Conservation (phyloP, 2,329 filamentous ascomycete species). For the Penicillium sp. region DNA sequence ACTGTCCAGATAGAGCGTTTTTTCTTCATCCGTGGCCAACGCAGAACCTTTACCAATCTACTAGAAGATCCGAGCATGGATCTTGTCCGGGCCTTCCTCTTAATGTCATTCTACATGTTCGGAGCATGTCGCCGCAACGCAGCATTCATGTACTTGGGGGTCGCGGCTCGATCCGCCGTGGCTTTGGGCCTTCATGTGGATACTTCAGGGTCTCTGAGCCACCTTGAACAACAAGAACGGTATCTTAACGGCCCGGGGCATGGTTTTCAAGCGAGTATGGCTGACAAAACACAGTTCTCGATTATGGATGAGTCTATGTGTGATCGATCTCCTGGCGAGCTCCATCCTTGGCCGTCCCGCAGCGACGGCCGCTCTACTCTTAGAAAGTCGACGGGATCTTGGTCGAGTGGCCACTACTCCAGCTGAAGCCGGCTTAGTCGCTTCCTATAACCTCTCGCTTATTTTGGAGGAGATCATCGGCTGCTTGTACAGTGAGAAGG, state of each 20-base stretch:
- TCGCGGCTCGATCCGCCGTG: conserved; percentile 57
- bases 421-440: conserved; percentile 34
- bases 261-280: no score
- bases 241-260: no score
- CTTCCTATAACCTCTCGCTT: conserved; percentile 44
- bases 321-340: conserved; percentile 49
- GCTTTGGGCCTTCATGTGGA: conserved; percentile 54
- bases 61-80: conserved; percentile 55
- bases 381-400: conserved; percentile 19
- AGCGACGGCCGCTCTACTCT: conserved; percentile 30
- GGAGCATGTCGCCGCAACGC: conserved; percentile 58
- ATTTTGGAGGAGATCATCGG: conserved; percentile 49
- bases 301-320: conserved; percentile 49
- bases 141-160: conserved; percentile 62
- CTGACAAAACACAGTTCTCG: conserved; percentile 39
- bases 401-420: conserved; percentile 12
- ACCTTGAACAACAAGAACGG: conserved; percentile 22
- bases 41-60: conserved; percentile 50
- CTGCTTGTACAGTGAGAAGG: conserved; percentile 43
- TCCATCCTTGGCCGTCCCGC: conserved; percentile 50
- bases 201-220: conserved; percentile 11
- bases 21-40: conserved; percentile 52
- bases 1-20: conserved; percentile 33
- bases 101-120: conserved; percentile 61
- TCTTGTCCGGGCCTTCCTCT: conserved; percentile 52